These are phyloP conservation scores for Boeremia lycopersici DNA, from an alignment of 2,329 filamentous ascomycete genomes.

Conservation along the genomic window DNA sequence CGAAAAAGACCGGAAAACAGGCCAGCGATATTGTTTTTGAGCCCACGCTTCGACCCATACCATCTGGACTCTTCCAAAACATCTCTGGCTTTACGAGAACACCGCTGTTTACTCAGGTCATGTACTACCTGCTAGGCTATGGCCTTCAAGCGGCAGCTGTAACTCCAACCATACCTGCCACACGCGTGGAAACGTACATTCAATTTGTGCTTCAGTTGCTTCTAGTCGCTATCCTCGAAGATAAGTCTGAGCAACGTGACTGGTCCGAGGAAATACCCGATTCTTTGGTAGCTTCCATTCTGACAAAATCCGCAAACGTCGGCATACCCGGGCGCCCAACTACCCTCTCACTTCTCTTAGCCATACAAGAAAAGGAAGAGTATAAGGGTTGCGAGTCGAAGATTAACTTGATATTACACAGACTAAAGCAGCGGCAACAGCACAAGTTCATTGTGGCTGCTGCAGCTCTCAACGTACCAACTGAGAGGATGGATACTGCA, in stretches of 20 bases:
- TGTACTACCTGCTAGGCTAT: constrained; percentile 88
- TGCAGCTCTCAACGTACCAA: constrained; percentile 62
- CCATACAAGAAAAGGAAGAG: constrained; percentile 67
- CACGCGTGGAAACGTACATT: constrained; percentile 86
- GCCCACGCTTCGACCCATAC: constrained; percentile 77
- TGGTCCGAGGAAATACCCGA: constrained; percentile 52
- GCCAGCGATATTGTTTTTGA: constrained; percentile 88
- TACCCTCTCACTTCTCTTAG: constrained; percentile 60
- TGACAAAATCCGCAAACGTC: constrained; percentile 65
- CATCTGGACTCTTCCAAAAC: constrained; percentile 75
- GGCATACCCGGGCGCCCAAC: constrained; percentile 47
- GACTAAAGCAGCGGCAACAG: constrained; percentile 83
- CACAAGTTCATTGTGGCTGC: constrained; percentile 73
- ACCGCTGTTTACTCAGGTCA: constrained; percentile 84
- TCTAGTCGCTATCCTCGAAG: constrained; percentile 84
- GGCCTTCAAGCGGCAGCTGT: constrained; percentile 70
- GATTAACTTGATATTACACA: constrained; percentile 79
- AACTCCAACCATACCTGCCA: constrained; percentile 77
- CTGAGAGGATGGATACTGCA: constrained; percentile 79
- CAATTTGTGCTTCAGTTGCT: constrained; percentile 89
- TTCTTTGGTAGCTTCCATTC: constrained; percentile 76
- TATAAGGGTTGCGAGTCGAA: constrained; percentile 85
- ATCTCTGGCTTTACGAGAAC: constrained; percentile 82
- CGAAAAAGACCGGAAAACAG: constrained; percentile 82
- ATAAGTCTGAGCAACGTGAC: constrained; percentile 60